Conservation (phyloP, 2,329 filamentous ascomycete genomes). For the Fusarium annulatum region DNA sequence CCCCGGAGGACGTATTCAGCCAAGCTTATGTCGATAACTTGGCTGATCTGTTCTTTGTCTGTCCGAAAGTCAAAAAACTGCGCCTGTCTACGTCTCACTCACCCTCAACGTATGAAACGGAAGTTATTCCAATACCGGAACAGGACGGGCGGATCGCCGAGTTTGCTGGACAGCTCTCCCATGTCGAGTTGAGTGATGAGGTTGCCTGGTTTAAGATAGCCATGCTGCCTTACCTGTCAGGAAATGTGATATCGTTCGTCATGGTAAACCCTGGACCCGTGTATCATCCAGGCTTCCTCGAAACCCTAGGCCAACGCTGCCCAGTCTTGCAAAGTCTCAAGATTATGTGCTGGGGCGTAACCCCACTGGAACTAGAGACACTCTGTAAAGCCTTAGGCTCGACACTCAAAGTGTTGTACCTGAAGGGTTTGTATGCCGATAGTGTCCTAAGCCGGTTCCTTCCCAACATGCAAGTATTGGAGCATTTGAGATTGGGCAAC, state of each 20-base stretch:
- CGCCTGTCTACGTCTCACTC: no score
- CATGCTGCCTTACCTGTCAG: background rate
- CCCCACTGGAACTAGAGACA: fast-evolving
- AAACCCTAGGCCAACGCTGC: background rate
- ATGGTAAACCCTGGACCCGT: no score
- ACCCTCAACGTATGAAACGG: no score
- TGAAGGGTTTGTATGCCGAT: no score
- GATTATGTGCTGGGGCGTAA: fast-evolving
- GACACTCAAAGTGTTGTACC: no score
- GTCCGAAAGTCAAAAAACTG: background rate
- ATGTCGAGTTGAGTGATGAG: background rate
- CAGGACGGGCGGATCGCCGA: no score
- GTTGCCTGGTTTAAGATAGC: background rate
- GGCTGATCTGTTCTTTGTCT: background rate
- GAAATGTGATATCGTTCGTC: background rate
- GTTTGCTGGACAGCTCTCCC: background rate
- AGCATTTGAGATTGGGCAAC: background rate
- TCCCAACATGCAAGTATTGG: background rate
- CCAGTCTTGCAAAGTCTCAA: background rate
- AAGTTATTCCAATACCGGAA: background rate
- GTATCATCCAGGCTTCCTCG: background rate
- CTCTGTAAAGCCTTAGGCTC: background rate
- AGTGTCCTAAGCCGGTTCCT: fast-evolving
- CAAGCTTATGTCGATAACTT: background rate
- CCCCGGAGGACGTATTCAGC: background rate